Conservation (phyloP, 2,329 filamentous ascomycete species). For the Mycogone perniciosa region DNA sequence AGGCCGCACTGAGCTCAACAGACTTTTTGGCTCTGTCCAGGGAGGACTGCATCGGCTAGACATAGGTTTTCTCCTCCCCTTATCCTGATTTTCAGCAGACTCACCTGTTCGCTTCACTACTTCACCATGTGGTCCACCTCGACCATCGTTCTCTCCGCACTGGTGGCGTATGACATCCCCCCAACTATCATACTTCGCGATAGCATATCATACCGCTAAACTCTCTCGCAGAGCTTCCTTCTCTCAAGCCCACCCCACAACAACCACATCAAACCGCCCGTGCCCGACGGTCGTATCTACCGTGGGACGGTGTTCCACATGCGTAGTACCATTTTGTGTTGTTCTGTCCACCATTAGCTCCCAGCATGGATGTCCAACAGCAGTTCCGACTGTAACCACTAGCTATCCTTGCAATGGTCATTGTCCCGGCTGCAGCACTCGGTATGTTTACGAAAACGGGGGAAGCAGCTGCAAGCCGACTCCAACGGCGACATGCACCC, state of each 20-base stretch:
- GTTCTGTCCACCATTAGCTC: not conserved
- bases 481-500: slow-evolving; percentile 8
- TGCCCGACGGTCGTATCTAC: slow-evolving; percentile 1
- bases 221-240: not conserved
- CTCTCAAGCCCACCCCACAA: not conserved
- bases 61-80: not conserved
- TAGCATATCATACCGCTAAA: not conserved
- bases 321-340: not conserved
- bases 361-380: not conserved
- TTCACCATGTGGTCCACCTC: not conserved
- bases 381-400: not conserved
- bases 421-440: not conserved
- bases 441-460: not conserved
- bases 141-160: not conserved
- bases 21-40: no score
- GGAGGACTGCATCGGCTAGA: not conserved
- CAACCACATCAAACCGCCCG: not conserved
- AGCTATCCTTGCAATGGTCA: not conserved
- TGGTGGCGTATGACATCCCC: not conserved
- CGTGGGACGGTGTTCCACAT: not conserved
- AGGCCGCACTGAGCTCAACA: no score
- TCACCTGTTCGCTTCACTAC: not conserved
- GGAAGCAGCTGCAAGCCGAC: not conserved
- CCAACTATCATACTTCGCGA: not conserved
- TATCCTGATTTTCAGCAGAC: not conserved